These are phyloP conservation scores for Eucalyptus guilfoylei DNA, from an alignment of 345 rosid species.

Conservation along the genomic window DNA sequence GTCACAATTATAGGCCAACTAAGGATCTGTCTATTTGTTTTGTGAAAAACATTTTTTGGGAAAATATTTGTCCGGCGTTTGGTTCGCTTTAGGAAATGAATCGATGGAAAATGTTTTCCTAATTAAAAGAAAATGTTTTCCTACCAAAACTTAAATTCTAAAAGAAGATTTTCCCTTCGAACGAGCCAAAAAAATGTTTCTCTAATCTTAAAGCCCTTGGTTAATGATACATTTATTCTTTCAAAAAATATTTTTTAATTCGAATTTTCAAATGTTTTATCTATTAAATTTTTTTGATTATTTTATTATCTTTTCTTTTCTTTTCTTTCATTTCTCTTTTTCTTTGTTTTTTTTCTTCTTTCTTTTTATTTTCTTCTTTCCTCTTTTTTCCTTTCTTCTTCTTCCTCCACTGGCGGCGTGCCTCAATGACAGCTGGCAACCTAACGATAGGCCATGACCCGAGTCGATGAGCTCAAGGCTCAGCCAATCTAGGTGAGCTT, in stretches of 20 bases:
- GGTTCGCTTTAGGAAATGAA: background rate
- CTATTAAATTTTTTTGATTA: background rate
- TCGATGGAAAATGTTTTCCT: background rate
- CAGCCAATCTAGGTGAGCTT: background rate
- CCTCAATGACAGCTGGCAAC: fast-evolving
- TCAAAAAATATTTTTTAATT: too few species aligned
- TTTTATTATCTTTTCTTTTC: too few species aligned
- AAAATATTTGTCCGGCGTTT: fast-evolving
- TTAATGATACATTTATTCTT: too few species aligned
- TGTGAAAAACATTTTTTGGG: too few species aligned
- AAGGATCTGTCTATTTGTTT: too few species aligned
- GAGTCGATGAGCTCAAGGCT: background rate
- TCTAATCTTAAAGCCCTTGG: background rate
- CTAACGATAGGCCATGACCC: fast-evolving
- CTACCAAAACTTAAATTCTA: background rate
- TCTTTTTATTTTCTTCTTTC: too few species aligned
- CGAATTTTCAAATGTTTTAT: too few species aligned
- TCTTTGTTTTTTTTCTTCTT: too few species aligned
- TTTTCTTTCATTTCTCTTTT: too few species aligned
- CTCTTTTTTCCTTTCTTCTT: background rate
- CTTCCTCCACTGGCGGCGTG: fast-evolving
- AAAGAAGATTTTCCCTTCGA: background rate
- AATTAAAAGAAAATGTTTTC: background rate
- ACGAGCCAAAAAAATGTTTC: too few species aligned
- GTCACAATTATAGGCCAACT: too few species aligned